Evolutionary conservation across 179 eudicot species (phyloP), one percentile per base, ranked within the genome.

Genomic region (Spergularia azorica): DNA sequence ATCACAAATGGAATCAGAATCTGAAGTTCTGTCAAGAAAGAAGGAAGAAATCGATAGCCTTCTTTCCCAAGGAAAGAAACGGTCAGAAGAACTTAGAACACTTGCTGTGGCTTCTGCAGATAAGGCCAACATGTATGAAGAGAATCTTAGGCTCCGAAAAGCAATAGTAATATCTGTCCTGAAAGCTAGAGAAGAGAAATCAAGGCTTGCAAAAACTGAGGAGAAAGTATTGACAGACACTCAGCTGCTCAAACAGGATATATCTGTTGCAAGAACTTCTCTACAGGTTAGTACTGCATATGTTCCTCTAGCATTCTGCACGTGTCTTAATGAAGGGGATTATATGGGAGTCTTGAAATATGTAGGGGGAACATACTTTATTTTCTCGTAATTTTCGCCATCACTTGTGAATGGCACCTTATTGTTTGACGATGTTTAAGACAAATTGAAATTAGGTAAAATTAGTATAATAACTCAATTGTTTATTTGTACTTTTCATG

Each of bases 231-330:
- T 83, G 62, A 81, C 84, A 56, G 91, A 90, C 79, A 79, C 88
- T 75, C 89, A 88, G 74, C 74, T 71, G 67, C 90, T 90, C 71
- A 87, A 79, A 80, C 89, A 83, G 77, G 91, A 87, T 60, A 79
- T 90, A 70, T 86, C 91, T 79, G 79, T 83, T 62, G 87, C 88
- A 71, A 87, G 97, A 83, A 80, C 90, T 82, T 84, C 90, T 79
- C 83, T 91, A 63, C 97, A 91, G 97, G 97, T 91, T 17, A 57
- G 60, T 81, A 70, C 66, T 32, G 59, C 61, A 58, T 50, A 20
- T 60, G 17, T 81, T 76, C 3, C 46, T 20, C 56, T 18, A 54
- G 69, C 57, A 56, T 75, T 57, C 3, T 50, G 63, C 46, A 50
- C 36, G 26, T 26, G 0, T 26, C 58, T 59, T 55, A 38, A 52